These are phyloP conservation scores for Penicillium samsonianum DNA, from an alignment of 495 filamentous ascomycete species.

Conservation along the genomic window DNA sequence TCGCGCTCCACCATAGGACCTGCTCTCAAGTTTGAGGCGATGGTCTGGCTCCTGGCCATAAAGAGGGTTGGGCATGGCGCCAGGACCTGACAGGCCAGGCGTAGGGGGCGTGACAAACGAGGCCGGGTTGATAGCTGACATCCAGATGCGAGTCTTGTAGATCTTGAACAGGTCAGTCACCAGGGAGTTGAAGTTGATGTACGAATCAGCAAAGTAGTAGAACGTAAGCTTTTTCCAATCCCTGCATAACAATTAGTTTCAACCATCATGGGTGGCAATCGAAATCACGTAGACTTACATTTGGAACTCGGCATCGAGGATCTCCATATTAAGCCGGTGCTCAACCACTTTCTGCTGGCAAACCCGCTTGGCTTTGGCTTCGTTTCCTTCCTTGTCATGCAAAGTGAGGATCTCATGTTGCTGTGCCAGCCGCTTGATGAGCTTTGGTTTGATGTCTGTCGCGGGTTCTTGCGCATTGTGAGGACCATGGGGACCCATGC, in stretches of 20 bases:
- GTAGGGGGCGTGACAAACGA: slow-evolving; percentile 84
- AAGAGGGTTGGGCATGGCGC: slow-evolving; percentile 31
- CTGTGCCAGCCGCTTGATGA: slow-evolving; percentile 93
- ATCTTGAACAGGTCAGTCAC: slow-evolving; percentile 98
- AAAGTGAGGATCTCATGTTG: slow-evolving; percentile 83
- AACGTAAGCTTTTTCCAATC: slow-evolving; percentile 99
- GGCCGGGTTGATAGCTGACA: slow-evolving; percentile 98
- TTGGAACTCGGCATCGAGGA: slow-evolving; percentile 98
- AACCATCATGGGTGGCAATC: not conserved
- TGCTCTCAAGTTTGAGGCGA: slow-evolving; percentile 37
- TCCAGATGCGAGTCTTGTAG: slow-evolving; percentile 99
- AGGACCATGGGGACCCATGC: slow-evolving; percentile 69
- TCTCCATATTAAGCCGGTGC: slow-evolving; percentile 95
- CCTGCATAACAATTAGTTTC: slow-evolving; percentile 50
- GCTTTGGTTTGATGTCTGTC: slow-evolving; percentile 84
- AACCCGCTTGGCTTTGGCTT: slow-evolving; percentile 94
- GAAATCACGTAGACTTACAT: slow-evolving; percentile 63
- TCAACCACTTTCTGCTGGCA: slow-evolving; percentile 95
- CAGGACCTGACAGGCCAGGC: slow-evolving; percentile 59
- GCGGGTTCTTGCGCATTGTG: slow-evolving; percentile 75
- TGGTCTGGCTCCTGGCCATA: slow-evolving; percentile 42
- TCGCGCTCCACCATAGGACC: slow-evolving; percentile 31
- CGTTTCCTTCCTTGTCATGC: slow-evolving; percentile 93
- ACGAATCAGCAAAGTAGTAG: slow-evolving; percentile 96
- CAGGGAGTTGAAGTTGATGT: slow-evolving; percentile 98